Evolutionary conservation across 2,329 filamentous ascomycete species (phyloP), one percentile per base, ranked within the genome.

Genomic region (Zymoseptoria tritici): DNA sequence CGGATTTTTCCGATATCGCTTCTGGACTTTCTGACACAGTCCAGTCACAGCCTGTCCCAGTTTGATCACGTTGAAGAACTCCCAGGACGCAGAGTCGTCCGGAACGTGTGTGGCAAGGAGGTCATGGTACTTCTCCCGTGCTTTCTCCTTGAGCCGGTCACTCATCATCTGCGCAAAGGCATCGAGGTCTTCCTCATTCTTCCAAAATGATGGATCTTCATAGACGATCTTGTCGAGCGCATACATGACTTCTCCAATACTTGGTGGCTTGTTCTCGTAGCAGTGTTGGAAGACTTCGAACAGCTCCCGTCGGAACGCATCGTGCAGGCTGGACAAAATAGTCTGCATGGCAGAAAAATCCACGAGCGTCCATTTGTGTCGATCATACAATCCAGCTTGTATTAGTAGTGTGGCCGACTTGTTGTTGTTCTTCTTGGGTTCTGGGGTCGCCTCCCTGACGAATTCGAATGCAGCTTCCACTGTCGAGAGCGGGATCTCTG

Each of bases 41-140:
- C 90, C 91, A 54, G 91, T 87, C 4, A 97, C 90, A 0, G 86
- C 85, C 71, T 94, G 90, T 16, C 92, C 91, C 22, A 99, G 83
- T 70, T 92, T 85, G 60, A 97, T 91, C 59, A 97, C 88, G 73
- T 97, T 90, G 63, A 84, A 88, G 72, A 96, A 93, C 66, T 97
- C 85, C 92, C 94, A 97, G 55, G 90, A 83, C 64, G 91, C 85
- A 67, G 90, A 87, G 58, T 87, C 84, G 36, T 88, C 83, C 1
- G 92, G 91, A 1, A 99, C 86, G 69, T 92, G 84, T 62, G 87
- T 85, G 60, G 92, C 84, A 54, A 97, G 83, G 64, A 92, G 86
- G 26, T 83, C 84, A 58, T 88, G 84, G 71, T 99, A 97, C 4
- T 88, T 86, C n/a, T 87, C 84, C 19, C 83, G 83, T 7, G 93